Conservation (phyloP, 2,329 filamentous ascomycete genomes). For the Fusarium sp. region DNA sequence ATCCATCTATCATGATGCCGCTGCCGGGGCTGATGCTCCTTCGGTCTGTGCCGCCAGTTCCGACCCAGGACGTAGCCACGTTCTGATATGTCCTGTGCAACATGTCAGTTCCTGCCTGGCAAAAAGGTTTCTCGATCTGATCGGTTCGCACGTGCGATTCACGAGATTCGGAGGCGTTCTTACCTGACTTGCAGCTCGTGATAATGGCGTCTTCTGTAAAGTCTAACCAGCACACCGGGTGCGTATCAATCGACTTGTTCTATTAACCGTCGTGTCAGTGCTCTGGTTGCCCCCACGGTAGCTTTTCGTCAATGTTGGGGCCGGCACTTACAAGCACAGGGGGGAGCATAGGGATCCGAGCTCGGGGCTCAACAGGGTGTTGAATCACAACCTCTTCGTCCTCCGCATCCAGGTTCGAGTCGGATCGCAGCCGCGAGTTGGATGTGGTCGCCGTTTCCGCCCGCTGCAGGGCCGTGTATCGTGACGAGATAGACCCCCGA, state of each 20-base stretch:
- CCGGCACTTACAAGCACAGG: conserved; percentile 80
- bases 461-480: conserved; percentile 61
- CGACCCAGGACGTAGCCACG: conserved; percentile 73
- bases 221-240: conserved; percentile 90
- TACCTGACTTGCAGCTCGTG: conserved; percentile 91
- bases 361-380: conserved; percentile 87
- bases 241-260: conserved; percentile 85
- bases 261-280: conserved; percentile 50
- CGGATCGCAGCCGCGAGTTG: conserved; percentile 72
- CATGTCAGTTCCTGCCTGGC: conserved; percentile 28
- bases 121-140: conserved; percentile 9
- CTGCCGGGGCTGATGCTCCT: conserved; percentile 32
- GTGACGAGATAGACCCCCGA: conserved; percentile 65
- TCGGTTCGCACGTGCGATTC: conserved; percentile 15
- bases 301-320: neutral
- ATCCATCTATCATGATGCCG: conserved; percentile 29
- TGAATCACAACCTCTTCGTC: conserved; percentile 72
- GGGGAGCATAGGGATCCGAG: conserved; percentile 85
- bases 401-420: conserved; percentile 71
- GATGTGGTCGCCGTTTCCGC: conserved; percentile 72
- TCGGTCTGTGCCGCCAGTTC: conserved; percentile 42
- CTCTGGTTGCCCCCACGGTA: conserved; percentile 7
- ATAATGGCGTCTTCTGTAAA: conserved; percentile 95
- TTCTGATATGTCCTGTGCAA: conserved; percentile 75
- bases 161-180: conserved; percentile 45